Evolutionary conservation across 2,329 filamentous ascomycete species (phyloP).

Genomic region (Scorias spongiosa): DNA sequence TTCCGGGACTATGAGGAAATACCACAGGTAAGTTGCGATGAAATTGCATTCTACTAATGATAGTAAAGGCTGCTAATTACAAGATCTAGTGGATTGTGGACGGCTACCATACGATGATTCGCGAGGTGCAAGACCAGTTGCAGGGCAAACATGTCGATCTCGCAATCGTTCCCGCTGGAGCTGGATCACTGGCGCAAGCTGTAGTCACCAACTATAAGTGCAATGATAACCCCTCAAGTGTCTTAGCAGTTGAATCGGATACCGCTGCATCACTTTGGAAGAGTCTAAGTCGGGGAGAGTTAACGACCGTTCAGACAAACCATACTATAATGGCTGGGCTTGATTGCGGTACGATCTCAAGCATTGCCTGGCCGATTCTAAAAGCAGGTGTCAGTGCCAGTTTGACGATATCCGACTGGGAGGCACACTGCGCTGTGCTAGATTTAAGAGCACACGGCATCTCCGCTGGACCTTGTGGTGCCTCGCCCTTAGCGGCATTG

Average conservation of each 20-base stretch:
- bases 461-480: constrained; percentile 47
- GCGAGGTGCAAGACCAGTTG: constrained; percentile 34
- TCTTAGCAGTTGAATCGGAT: constrained; percentile 58
- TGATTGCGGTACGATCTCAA: constrained; percentile 55
- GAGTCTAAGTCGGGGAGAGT: constrained; percentile 35
- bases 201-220: constrained; percentile 51
- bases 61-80: too few relatives aligned
- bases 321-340: constrained; percentile 61
- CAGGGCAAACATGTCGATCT: constrained; percentile 25
- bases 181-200: constrained; percentile 57
- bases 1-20: constrained; percentile 52
- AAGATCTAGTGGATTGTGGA: constrained; percentile 20
- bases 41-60: not conserved
- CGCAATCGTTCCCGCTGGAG: constrained; percentile 53
- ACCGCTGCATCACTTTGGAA: constrained; percentile 44
- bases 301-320: constrained; percentile 37
- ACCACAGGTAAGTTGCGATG: constrained; percentile 31
- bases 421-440: constrained; percentile 44
- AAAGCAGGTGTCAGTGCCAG: constrained; percentile 43
- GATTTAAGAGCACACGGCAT: constrained; percentile 37
- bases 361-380: constrained; percentile 48
- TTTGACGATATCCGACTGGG: constrained; percentile 44
- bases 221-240: constrained; percentile 1
- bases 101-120: constrained; percentile 59
- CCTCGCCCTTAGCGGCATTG: constrained; percentile 43